A percentile compares a stretch with the other conserved stretches of the same genome.
phyloP scores from a whole-genome alignment of 495 filamentous ascomycete genomes.

The Astrocystis sublimbata region DNA sequence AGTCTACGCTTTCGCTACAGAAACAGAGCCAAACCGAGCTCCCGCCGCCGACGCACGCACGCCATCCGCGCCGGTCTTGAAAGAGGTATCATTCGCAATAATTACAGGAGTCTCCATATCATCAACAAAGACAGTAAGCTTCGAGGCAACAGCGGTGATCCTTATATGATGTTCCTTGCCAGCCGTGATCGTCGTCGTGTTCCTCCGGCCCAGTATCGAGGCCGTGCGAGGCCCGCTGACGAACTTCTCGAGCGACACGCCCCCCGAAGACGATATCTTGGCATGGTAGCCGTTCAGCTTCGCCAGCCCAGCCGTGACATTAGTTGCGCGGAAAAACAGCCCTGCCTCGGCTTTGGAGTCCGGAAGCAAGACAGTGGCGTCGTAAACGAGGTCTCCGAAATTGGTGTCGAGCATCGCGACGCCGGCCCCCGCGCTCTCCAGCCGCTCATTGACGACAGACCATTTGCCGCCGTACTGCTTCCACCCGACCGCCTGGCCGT shows the following conservation, averaged over 20 bases:
- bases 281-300: slow-evolving; percentile 20
- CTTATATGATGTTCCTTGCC: slow-evolving; percentile 22
- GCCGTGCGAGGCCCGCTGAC: slow-evolving; percentile 15
- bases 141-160: slow-evolving; percentile 21
- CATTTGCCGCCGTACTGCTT: slow-evolving; percentile 22
- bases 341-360: slow-evolving; percentile 26
- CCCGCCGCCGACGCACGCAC: slow-evolving; percentile 21
- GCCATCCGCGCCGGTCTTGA: slow-evolving; percentile 24
- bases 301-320: background rate
- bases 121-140: slow-evolving; percentile 28
- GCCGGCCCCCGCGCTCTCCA: slow-evolving; percentile 17
- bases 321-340: slow-evolving; percentile 29
- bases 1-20: slow-evolving; percentile 22
- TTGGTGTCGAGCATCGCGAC: slow-evolving; percentile 36
- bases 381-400: slow-evolving; percentile 29
- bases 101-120: slow-evolving; percentile 22
- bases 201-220: slow-evolving; percentile 18
- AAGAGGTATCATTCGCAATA: slow-evolving; percentile 21
- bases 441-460: slow-evolving; percentile 20
- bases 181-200: background rate
- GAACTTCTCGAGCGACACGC: slow-evolving; percentile 18
- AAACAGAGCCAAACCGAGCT: slow-evolving; percentile 26
- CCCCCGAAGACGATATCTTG: slow-evolving; percentile 11
- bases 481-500: slow-evolving; percentile 35
- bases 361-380: slow-evolving; percentile 25